Conservation (phyloP, 192 early-diverging fungal genomes). For the Coemansia sp. region DNA sequence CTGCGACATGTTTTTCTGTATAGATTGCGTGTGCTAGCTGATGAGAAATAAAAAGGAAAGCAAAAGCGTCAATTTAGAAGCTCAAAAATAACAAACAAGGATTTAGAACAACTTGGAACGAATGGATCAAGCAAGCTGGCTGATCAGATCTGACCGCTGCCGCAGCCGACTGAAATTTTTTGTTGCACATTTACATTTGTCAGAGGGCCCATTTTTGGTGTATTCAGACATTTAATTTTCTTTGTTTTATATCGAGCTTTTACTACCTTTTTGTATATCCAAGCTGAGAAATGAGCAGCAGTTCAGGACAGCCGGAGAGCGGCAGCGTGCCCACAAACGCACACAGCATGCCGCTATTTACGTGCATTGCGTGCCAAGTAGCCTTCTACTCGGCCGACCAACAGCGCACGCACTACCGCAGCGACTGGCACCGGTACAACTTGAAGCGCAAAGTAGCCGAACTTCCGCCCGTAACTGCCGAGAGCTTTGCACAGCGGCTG, state of each 20-base stretch:
- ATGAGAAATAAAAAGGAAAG: constrained; percentile 7
- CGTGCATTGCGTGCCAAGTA: constrained; percentile 89
- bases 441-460: constrained; percentile 95
- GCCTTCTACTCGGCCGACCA: constrained; percentile 85
- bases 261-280: no score
- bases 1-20: constrained; percentile 51
- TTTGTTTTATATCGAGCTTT: background rate
- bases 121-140: background rate
- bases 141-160: background rate
- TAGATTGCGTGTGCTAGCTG: background rate
- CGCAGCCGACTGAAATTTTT: background rate
- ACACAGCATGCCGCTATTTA: constrained; percentile 63
- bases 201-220: background rate
- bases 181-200: background rate
- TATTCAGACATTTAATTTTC: background rate
- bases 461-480: constrained; percentile 78
- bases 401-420: constrained; percentile 90
- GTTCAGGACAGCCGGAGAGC: background rate
- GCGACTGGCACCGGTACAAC: constrained; percentile 99
- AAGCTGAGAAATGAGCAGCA: background rate
- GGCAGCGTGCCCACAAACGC: constrained; percentile 43
- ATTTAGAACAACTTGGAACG: background rate
- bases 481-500: constrained; percentile 78
- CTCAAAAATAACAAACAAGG: constrained; percentile 7
- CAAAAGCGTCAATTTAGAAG: constrained; percentile 1